Evolutionary conservation across 1,284 basidiomycete genomes (phyloP), one percentile per base, ranked within the genome.

Genomic region (Leccinum holopus): DNA sequence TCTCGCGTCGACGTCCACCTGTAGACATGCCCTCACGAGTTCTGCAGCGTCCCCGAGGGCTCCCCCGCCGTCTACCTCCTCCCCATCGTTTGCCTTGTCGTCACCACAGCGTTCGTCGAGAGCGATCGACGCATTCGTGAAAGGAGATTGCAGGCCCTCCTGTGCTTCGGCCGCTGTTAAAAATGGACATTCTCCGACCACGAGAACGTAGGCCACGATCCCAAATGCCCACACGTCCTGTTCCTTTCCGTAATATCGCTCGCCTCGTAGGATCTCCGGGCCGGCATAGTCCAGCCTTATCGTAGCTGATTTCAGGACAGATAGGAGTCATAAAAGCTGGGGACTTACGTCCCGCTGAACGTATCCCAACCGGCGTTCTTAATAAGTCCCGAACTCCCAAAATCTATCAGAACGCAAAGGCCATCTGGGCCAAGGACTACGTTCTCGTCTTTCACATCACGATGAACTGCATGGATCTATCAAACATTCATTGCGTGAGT

Each of bases 211-310:
- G 11, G 90, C 94, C 16, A 99, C 94, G 11, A 98, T 95, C n/a
- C 97, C 97, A 62, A 97, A 91, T 1, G 97, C 97, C 97, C 97
- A 99, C 0, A 99, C 90, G 70, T 99, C 97, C 77, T 98, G 96
- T 73, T 97, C 95, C 75, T 96, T 97, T 51, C 97, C 97, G 61
- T 90, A 84, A 75, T 99, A 99, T 64, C 93, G 87, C 73, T 97
- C 95, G 10, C 97, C 97, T 21, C 94, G 88, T 57, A 99, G 78
- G 63, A 99, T 98, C 78, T 99, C 97, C 44, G 97, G 97, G 1
- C 94, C 95, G 33, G 97, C 97, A 72, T 98, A 99, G 76, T 96
- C 94, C 69, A 96, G 80, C n/a, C 94, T 96, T 68, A 53, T 52
- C 58, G 52, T 28, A 58, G 41, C n/a, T 58, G 33, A 44, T 25